Base-by-base conservation (phyloP, 441 rosid species). In the Bruguiera hainesii region DNA sequence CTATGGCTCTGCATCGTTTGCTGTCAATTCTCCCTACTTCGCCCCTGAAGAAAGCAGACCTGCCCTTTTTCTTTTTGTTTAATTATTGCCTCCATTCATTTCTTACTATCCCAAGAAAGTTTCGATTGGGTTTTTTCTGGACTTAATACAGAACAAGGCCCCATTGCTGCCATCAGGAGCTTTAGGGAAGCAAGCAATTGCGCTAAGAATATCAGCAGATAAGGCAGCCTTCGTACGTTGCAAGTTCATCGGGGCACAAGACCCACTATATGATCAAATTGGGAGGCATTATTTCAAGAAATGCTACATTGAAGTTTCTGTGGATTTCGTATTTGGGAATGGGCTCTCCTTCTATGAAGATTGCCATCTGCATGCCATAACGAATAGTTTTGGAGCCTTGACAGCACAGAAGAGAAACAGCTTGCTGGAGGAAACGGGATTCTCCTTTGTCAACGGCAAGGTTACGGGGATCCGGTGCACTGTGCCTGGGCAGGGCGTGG, bases 401-500 rank as follows among this genome's bases (percentile, higher is more conserved):
- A 82, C 85, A 13, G 93, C 90, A 0, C 90, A 87, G 68, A 70
- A 78, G 68, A 76, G 88, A 35, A 81, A 71, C 64, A 85, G 83
- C 75, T 60, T 84, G 56, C 79, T 82, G 7, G 83, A 85, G 64
- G 78, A 81, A 69, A 82, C 93, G 1, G 88, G 90, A 16, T 87
- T 85, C 78, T 82, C 85, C 8, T 87, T 83, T 65, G 75, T 85
- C 56, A 78, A 74, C 18, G 85, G 93, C 82, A 79, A 68, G 80
- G 78, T 87, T 21, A 87, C 93, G 0, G 86, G 86, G 90, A 4
- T 83, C 84, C 3, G 82, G 85, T 25, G 85, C 82, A 2, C 82
- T 85, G 25, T 81, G 78, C 72, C 52, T 84, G 51, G 93, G 90
- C 55, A 76, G 93, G 78, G 88, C 93, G 15, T 84, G 93, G 90